These are phyloP conservation scores for Punica granatum DNA, from an alignment of 345 rosid species.

Conservation along the genomic window DNA sequence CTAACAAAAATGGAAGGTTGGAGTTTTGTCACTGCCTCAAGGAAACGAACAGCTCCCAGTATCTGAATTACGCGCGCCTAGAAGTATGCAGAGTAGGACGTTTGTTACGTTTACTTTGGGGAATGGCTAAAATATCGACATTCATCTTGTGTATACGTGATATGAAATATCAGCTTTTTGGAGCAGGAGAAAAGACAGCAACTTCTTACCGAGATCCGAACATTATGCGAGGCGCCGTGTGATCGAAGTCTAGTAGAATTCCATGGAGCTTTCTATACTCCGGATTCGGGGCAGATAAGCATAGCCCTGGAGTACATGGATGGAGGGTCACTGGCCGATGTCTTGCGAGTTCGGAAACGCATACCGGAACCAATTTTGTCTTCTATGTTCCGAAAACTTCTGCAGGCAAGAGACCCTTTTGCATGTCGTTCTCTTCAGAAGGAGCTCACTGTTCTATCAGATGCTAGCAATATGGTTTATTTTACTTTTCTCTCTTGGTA, in stretches of 20 bases:
- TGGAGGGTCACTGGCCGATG: constrained; percentile 92
- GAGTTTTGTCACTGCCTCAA: background rate
- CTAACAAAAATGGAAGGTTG: background rate
- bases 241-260: constrained; percentile 88
- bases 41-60: too few species aligned
- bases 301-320: constrained; percentile 97
- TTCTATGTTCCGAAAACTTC: constrained; percentile 74
- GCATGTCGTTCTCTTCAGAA: constrained; percentile 9
- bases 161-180: constrained; percentile 3
- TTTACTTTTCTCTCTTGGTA: constrained; percentile 2
- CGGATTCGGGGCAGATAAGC: constrained; percentile 91
- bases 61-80: too few species aligned
- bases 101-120: background rate
- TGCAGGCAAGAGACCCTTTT: constrained; percentile 37
- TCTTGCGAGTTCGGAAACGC: constrained; percentile 45
- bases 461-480: constrained; percentile 9
- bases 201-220: constrained; percentile 86
- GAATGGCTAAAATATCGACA: background rate
- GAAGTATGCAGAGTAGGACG: background rate
- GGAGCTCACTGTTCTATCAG: constrained; percentile 10
- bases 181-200: constrained; percentile 90
- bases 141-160: background rate
- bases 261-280: constrained; percentile 92
- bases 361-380: constrained; percentile 91
- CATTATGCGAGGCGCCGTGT: constrained; percentile 91